Evolutionary conservation across 768 basidiomycete species (phyloP).

Genomic region (Porphyrellus cyaneotinctus): DNA sequence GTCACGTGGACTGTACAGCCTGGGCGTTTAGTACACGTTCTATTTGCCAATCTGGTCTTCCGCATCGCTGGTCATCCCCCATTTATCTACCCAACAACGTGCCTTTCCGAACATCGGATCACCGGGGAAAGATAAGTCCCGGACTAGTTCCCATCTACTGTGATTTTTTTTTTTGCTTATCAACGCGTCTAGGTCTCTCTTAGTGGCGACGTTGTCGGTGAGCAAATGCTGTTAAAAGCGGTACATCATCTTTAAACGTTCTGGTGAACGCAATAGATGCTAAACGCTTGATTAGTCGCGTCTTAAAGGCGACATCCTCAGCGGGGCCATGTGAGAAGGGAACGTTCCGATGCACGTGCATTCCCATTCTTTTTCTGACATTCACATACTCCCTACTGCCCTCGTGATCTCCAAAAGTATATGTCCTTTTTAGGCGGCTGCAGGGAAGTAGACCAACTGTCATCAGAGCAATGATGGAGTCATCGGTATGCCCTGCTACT

Average conservation of each 20-base stretch:
- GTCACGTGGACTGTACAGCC: no score
- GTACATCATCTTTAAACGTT: not conserved
- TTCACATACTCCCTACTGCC: not conserved
- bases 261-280: no score
- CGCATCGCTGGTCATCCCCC: not conserved
- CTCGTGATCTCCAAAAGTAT: not conserved
- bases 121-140: no score
- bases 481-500: no score
- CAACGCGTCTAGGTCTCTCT: no score
- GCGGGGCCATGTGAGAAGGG: not conserved
- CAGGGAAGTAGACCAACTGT: no score
- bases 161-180: no score
- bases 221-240: not conserved
- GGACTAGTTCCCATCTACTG: not conserved
- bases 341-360: not conserved
- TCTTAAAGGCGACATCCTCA: not conserved
- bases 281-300: not conserved
- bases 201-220: not conserved
- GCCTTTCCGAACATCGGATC: not conserved
- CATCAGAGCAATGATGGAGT: no score
- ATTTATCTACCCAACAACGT: not conserved
- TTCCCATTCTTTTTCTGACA: not conserved
- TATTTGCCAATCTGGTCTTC: no score
- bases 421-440: no score
- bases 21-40: not conserved